Conservation (phyloP, 805 yeast genomes). For the Spathaspora gorwiae region DNA sequence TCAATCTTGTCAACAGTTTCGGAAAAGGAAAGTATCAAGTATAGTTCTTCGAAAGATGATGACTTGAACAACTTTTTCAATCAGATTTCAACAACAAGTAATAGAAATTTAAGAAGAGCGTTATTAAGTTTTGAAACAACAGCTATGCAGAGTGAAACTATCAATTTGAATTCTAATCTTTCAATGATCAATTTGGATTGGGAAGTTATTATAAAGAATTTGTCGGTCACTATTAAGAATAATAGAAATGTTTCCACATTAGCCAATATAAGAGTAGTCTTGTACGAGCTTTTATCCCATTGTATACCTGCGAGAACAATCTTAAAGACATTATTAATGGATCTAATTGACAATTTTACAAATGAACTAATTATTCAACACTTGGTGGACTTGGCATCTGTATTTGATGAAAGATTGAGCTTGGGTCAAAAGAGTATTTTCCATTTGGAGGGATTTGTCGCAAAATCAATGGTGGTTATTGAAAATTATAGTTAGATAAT, state of each 20-base stretch:
- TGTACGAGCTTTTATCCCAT: slow-evolving; percentile 85
- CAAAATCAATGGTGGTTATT: slow-evolving; percentile 75
- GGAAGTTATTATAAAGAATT: slow-evolving; percentile 70
- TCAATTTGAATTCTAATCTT: slow-evolving; percentile 25
- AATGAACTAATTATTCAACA: slow-evolving; percentile 29
- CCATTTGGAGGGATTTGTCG: slow-evolving; percentile 92
- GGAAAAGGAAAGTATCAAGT: slow-evolving; percentile 46
- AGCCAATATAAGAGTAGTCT: slow-evolving; percentile 57
- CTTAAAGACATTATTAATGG: slow-evolving; percentile 52
- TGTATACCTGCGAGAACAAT: slow-evolving; percentile 89
- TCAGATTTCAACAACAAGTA: slow-evolving; percentile 50
- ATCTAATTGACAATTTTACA: slow-evolving; percentile 29
- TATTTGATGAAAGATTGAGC: slow-evolving; percentile 80
- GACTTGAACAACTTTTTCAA: slow-evolving; percentile 34
- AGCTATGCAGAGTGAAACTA: slow-evolving; percentile 59
- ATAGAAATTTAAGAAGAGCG: slow-evolving; percentile 74
- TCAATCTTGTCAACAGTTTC: slow-evolving; percentile 54
- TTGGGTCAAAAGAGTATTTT: slow-evolving; percentile 86
- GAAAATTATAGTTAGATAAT: slow-evolving; percentile 31
- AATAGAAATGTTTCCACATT: slow-evolving; percentile 62
- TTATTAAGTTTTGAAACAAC: slow-evolving; percentile 79
- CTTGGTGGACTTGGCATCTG: slow-evolving; percentile 57
- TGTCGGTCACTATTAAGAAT: slow-evolving; percentile 56
- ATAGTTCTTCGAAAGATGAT: slow-evolving; percentile 31
- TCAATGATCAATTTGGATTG: slow-evolving; percentile 76